Percentiles rank a stretch among this genome's conserved stretches.
Evolutionary conservation across 179 eudicot species (phyloP).

Genomic region (Silene noctiflora): DNA sequence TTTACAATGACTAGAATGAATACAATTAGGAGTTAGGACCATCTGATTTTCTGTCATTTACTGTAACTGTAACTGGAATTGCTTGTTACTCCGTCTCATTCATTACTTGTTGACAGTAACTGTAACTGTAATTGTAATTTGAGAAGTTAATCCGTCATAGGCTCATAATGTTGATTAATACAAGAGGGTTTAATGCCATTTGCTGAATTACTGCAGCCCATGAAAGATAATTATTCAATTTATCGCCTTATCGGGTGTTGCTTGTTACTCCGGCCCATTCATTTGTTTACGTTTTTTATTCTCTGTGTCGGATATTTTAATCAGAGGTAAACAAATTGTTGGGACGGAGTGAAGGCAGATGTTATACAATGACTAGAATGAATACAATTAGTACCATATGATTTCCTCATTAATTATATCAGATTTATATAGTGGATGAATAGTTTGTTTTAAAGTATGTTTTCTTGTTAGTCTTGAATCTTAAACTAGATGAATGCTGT

Average conservation of each 20-base stretch:
- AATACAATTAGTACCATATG: too few relatives aligned
- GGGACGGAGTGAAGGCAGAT: too few relatives aligned
- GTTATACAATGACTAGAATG: too few relatives aligned
- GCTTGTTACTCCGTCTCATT: background rate
- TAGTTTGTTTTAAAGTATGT: background rate
- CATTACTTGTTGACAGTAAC: background rate
- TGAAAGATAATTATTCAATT: background rate
- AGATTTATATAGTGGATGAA: background rate
- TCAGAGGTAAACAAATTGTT: too few relatives aligned
- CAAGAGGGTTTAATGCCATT: background rate
- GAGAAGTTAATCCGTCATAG: background rate
- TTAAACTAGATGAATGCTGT: background rate
- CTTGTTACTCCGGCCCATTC: background rate
- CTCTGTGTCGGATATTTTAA: too few relatives aligned
- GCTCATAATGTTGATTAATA: background rate
- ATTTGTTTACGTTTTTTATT: too few relatives aligned
- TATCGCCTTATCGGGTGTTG: background rate
- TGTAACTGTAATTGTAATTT: background rate
- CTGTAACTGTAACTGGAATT: too few relatives aligned
- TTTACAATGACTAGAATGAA: too few relatives aligned
- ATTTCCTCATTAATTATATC: background rate
- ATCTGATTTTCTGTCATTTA: background rate
- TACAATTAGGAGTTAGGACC: too few relatives aligned
- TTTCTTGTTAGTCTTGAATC: slow-evolving; percentile 1
- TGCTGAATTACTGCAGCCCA: background rate